phyloP scores from a whole-genome alignment of 768 basidiomycete species.

The Tricholoma bakamatsutake region DNA sequence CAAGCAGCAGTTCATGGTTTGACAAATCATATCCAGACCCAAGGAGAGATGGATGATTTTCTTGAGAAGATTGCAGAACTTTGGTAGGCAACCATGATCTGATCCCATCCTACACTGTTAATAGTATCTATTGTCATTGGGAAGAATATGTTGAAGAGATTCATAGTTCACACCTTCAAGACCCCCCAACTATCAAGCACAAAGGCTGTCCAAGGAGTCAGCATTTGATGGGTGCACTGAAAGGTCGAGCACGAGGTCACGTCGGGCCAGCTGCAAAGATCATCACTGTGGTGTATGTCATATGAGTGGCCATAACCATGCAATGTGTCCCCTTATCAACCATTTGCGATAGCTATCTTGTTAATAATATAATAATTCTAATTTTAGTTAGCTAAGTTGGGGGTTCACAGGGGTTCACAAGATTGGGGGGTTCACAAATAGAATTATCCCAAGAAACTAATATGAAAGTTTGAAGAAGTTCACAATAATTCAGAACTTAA shows the following conservation, averaged over 20 bases:
- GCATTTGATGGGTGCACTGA: neutral
- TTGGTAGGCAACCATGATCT: neutral
- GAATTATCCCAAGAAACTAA: no score
- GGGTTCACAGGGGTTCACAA: neutral
- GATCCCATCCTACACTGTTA: neutral
- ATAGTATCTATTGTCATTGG: neutral
- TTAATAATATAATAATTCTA: neutral
- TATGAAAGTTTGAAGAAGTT: no score
- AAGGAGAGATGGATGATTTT: neutral
- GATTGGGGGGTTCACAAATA: neutral
- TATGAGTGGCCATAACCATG: neutral
- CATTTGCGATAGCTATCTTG: neutral
- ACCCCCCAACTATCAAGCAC: neutral
- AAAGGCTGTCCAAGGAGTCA: neutral
- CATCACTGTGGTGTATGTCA: neutral
- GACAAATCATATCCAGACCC: neutral
- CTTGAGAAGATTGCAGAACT: neutral
- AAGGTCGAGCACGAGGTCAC: neutral
- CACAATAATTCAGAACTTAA: no score
- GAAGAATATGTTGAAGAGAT: neutral
- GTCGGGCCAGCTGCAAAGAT: neutral
- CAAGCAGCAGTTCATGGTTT: neutral
- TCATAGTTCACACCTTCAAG: neutral
- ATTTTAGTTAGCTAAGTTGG: neutral
- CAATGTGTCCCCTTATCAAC: neutral